phyloP scores from a whole-genome alignment of 345 rosid genomes.

The Gossypium arboreum region DNA sequence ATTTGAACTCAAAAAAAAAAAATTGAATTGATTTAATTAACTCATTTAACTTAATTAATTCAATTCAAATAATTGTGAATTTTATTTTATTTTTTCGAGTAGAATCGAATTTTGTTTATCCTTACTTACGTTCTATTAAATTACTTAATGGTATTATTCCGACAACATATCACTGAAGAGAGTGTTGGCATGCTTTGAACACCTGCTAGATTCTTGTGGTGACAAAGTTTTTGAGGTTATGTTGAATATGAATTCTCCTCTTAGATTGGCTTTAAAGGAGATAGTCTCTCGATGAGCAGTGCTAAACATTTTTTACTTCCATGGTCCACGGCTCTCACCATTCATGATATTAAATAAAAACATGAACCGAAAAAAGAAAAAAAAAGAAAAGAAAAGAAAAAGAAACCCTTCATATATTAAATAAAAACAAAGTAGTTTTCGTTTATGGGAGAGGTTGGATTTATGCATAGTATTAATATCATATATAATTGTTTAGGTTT shows the following conservation, averaged over 20 bases:
- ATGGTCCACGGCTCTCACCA: slow-evolving; percentile 79
- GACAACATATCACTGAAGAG: background rate
- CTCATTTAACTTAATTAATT: no score
- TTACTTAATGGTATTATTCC: background rate
- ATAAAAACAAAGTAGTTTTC: no score
- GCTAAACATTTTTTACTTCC: slow-evolving; percentile 67
- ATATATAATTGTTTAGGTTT: no score
- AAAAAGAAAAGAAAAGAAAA: slow-evolving; percentile 15
- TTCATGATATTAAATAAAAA: slow-evolving; percentile 54
- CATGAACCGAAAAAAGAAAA: slow-evolving; percentile 29
- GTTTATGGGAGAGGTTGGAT: no score
- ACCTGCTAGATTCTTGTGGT: background rate
- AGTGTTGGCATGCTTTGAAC: background rate
- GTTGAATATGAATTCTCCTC: slow-evolving; percentile 33
- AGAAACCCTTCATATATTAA: background rate
- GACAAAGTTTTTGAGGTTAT: slow-evolving; percentile 21
- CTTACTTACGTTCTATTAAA: background rate
- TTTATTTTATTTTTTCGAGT: no score
- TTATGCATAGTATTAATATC: no score
- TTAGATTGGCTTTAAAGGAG: slow-evolving; percentile 88
- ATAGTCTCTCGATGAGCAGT: slow-evolving; percentile 65
- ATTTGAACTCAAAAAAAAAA: no score
- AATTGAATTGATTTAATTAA: no score
- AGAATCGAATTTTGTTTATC: accelerated
- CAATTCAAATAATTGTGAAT: no score